These are phyloP conservation scores for Phytophthora fragariaefolia DNA, from an alignment of 352 stramenopile species.

Conservation along the genomic window DNA sequence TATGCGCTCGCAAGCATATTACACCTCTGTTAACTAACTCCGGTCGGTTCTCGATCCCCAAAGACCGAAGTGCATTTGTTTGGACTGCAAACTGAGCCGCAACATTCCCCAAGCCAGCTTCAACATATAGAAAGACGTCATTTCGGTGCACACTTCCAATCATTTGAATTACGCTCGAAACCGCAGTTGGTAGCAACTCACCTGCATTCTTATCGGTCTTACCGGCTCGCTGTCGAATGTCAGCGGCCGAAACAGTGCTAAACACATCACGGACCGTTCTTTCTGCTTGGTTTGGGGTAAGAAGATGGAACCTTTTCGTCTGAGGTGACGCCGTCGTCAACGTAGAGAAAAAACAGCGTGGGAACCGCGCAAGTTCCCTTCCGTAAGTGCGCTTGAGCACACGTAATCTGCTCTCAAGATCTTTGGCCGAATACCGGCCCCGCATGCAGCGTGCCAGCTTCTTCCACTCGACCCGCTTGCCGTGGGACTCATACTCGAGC, in stretches of 20 bases:
- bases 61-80: constrained; percentile 1
- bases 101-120: constrained; percentile 8
- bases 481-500: background rate
- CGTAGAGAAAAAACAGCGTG: background rate
- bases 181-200: constrained; percentile 3
- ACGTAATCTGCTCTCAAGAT: background rate
- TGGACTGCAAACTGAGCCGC: constrained; percentile 6
- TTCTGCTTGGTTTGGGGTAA: background rate
- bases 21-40: background rate
- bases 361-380: background rate
- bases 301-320: background rate
- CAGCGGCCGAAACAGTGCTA: constrained; percentile 3
- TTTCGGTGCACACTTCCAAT: background rate
- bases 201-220: constrained; percentile 11
- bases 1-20: background rate
- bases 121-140: constrained; percentile 16
- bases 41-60: constrained; percentile 7
- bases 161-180: constrained; percentile 8
- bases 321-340: background rate
- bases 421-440: background rate
- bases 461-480: background rate
- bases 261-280: background rate
- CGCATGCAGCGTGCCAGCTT: background rate
- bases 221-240: constrained; percentile 5
- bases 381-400: background rate